Conservation (phyloP, 1,284 basidiomycete species). For the Cryptococcus sp. region DNA sequence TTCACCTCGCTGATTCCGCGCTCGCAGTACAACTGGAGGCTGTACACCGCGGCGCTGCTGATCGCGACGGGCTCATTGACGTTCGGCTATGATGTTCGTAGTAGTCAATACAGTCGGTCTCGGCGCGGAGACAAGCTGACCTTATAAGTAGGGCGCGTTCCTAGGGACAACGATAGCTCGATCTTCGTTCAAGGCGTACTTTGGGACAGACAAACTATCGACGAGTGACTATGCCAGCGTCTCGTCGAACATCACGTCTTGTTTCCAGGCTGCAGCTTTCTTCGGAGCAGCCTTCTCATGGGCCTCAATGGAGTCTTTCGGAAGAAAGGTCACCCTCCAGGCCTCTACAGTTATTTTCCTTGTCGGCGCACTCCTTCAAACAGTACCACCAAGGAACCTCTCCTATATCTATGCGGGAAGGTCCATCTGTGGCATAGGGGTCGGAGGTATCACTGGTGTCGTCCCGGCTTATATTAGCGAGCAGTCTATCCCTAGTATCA, state of each 20-base stretch:
- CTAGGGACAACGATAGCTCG: constrained; percentile 56
- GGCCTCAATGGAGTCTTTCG: constrained; percentile 34
- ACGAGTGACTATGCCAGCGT: constrained; percentile 21
- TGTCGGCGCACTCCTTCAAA: constrained; percentile 44
- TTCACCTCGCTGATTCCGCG: not conserved
- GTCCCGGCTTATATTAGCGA: constrained; percentile 49
- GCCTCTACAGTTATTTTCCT: constrained; percentile 45
- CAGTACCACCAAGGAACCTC: constrained; percentile 31
- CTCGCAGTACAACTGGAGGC: constrained; percentile 7
- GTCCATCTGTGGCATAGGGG: constrained; percentile 45
- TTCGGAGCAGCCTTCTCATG: constrained; percentile 35
- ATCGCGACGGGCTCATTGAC: constrained; percentile 53
- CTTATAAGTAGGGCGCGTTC: constrained; percentile 49
- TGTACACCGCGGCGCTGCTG: constrained; percentile 6
- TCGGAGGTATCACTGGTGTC: constrained; percentile 35
- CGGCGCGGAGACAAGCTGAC: too few relatives aligned
- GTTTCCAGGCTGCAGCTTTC: constrained; percentile 52
- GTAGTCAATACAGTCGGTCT: too few relatives aligned
- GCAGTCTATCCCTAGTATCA: constrained; percentile 49
- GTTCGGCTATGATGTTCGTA: constrained; percentile 54
- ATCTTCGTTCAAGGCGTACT: constrained; percentile 56
- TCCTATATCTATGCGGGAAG: constrained; percentile 46
- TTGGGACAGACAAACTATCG: constrained; percentile 42
- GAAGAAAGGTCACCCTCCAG: constrained; percentile 34
- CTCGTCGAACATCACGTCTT: constrained; percentile 51